Conservation (phyloP, 495 filamentous ascomycete species). For the Tuber borchii region DNA sequence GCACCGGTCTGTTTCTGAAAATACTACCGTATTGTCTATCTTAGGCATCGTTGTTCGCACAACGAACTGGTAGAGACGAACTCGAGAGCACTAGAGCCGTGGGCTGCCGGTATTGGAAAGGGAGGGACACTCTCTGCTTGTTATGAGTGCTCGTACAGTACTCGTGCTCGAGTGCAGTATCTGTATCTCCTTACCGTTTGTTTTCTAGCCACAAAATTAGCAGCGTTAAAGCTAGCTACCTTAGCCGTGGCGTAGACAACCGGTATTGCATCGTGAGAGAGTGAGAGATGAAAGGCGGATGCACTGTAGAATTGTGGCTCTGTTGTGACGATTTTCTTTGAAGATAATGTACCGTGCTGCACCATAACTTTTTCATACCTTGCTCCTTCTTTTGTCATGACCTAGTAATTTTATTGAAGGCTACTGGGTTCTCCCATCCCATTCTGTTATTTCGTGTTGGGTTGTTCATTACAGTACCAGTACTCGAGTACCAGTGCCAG, state of each 20-base stretch:
- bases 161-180: too few species aligned
- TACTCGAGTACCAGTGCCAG: not conserved
- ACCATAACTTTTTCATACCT: not conserved
- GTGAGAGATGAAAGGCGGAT: not conserved
- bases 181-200: not conserved
- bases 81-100: not conserved
- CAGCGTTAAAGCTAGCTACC: not conserved
- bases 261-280: not conserved
- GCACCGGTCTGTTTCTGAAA: not conserved
- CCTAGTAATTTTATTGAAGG: too few species aligned
- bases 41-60: not conserved
- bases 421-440: too few species aligned
- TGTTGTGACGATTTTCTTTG: not conserved
- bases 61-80: not conserved
- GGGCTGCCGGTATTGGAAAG: not conserved
- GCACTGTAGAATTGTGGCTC: not conserved
- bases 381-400: not conserved
- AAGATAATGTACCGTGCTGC: not conserved
- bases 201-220: not conserved
- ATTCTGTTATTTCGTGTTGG: not conserved
- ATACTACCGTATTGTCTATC: not conserved
- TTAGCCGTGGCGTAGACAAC: not conserved
- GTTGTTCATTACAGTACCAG: not conserved
- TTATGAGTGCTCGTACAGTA: too few species aligned
- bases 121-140: not conserved